These are phyloP conservation scores for Skeletonema potamos DNA, from an alignment of 108 stramenopile genomes.

Conservation along the genomic window DNA sequence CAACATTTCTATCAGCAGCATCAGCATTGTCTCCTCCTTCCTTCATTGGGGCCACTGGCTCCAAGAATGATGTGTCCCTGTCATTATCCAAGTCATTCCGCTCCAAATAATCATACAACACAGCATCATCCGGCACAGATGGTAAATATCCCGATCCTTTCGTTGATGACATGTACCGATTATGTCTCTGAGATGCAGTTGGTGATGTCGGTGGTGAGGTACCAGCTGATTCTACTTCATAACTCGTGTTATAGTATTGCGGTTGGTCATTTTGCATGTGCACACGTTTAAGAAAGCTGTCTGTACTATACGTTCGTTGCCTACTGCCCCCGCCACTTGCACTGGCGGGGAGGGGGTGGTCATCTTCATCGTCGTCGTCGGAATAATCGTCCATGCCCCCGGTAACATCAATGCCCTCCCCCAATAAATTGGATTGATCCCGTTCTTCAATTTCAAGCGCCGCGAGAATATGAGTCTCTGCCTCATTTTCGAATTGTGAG, in stretches of 20 bases:
- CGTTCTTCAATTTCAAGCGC: constrained; percentile 36
- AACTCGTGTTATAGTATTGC: constrained; percentile 2
- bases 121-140: constrained; percentile 1
- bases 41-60: not conserved
- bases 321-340: not conserved
- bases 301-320: not conserved
- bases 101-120: not conserved
- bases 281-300: constrained; percentile 1
- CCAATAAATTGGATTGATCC: constrained; percentile 4
- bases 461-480: constrained; percentile 33
- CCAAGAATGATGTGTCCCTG: not conserved
- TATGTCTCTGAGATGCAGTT: not conserved
- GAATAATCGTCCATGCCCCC: constrained; percentile 41
- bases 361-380: constrained; percentile 37
- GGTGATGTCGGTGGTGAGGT: not conserved
- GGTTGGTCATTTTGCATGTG: constrained; percentile 10
- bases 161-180: not conserved
- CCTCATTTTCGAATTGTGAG: constrained; percentile 42
- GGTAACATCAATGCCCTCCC: constrained; percentile 6
- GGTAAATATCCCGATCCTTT: constrained; percentile 6
- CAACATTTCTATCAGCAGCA: not conserved
- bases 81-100: not conserved
- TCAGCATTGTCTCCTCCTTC: not conserved
- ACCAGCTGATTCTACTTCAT: not conserved
- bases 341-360: not conserved